These are phyloP conservation scores for Agaricus subrufescens DNA, from an alignment of 768 basidiomycete genomes.

Conservation along the genomic window DNA sequence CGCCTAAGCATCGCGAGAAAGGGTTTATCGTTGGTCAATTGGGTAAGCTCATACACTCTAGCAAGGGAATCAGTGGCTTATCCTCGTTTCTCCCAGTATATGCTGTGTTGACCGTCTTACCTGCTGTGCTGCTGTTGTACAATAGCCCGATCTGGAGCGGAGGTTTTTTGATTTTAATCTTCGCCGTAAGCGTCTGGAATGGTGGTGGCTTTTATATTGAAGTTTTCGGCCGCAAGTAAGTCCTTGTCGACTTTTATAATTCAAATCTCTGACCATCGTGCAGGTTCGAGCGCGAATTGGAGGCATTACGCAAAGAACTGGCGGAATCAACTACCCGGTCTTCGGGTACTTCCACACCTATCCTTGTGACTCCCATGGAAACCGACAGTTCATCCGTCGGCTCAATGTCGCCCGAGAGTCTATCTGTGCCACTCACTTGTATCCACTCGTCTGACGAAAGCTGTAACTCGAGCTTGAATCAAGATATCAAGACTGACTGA, in stretches of 20 bases:
- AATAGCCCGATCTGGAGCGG: conserved; percentile 75
- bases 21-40: conserved; percentile 87
- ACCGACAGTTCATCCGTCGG: conserved; percentile 13
- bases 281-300: conserved; percentile 91
- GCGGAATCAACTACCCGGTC: conserved; percentile 58
- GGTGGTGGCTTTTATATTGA: conserved; percentile 96
- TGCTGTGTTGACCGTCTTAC: conserved; percentile 78
- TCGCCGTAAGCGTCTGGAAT: conserved; percentile 91
- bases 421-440: neutral
- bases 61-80: conserved; percentile 7
- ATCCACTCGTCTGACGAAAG: neutral
- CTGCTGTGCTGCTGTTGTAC: conserved; percentile 81
- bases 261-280: conserved; percentile 5
- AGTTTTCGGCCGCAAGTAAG: conserved; percentile 97
- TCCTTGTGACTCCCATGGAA: conserved; percentile 21
- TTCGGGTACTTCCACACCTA: conserved; percentile 42
- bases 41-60: conserved; percentile 34
- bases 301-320: conserved; percentile 85
- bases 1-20: conserved; percentile 56
- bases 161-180: conserved; percentile 72
- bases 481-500: too few species aligned
- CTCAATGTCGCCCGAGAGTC: conserved; percentile 6
- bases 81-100: conserved; percentile 50
- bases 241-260: conserved; percentile 35
- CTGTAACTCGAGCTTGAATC: conserved; percentile 13